Evolutionary conservation across 441 rosid species (phyloP).

Genomic region (Metrosideros polymorpha): DNA sequence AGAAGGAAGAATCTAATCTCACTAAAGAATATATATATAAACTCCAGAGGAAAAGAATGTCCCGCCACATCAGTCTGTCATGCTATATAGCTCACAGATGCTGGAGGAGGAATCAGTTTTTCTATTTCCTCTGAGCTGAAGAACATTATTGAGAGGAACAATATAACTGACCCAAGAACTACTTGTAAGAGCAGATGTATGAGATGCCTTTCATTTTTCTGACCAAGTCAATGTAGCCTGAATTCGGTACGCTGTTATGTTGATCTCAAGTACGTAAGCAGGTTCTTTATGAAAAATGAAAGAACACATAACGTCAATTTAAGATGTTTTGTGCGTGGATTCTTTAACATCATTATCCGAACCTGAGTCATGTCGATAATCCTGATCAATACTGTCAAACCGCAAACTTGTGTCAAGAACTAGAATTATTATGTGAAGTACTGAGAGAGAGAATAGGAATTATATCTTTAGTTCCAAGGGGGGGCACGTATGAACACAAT

Average conservation of each 20-base stretch:
- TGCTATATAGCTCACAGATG: neutral
- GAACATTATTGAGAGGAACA: neutral
- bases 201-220: neutral
- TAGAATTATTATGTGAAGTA: too few relatives aligned
- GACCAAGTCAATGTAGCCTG: neutral
- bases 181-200: neutral
- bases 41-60: neutral
- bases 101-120: neutral
- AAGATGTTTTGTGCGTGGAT: neutral
- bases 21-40: neutral
- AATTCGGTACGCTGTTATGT: neutral
- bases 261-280: neutral
- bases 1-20: neutral
- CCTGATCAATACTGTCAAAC: too few relatives aligned
- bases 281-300: neutral
- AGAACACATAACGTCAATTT: neutral
- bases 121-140: neutral
- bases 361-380: neutral
- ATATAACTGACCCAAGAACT: neutral
- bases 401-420: too few relatives aligned
- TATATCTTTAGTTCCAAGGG: too few relatives aligned
- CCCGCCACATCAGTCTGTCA: neutral
- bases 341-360: too few relatives aligned
- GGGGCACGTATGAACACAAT: too few relatives aligned
- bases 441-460: too few relatives aligned